Evolutionary conservation across 805 yeast genomes (phyloP), one percentile per base, ranked within the genome.

Genomic region (Ogataea henricii): DNA sequence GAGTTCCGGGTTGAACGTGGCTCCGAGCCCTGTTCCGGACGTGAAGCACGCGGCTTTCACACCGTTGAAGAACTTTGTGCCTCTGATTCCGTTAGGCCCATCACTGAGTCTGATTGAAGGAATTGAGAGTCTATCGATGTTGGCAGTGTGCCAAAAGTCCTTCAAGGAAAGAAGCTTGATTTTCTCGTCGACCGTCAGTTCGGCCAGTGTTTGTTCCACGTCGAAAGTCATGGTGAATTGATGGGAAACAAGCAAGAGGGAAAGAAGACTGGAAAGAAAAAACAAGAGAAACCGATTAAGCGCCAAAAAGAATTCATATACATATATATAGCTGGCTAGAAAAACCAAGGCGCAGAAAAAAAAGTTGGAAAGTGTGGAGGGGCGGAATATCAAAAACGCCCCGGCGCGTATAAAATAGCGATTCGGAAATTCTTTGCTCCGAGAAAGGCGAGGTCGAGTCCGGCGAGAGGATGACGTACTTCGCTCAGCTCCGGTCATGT

Each of bases 31-130:
- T 1, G 80, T 74, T 14, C 79, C 80, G 44, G 76, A 72, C 6
- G 78, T 71, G 58, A 74, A 72, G 51, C 78, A 74, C 45, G 73
- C 74, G 34, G 78, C 66, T 13, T 76, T 76, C 23, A 66, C 63
- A 7, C 71, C 63, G 43, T 71, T 63, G 56, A 73, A 70, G 47
- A 73, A 71, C 17, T 63, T 67, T 36, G 75, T 72, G 6, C 79
- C 79, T 51, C 79, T 63, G 45, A 75, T 61, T 43, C 80, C 80
- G 53, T 76, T 75, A 29, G 79, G 79, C 4, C 79, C 80, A 58
- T 76, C 80, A 23, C 61, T 53, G 16, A 69, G 54, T 45, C 77
- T 58, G 3, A 72, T 40, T 5, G 67, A 57, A 0, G 76, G 76
- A 20, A 73, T 55, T 10, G 57, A 57, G 42, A 72, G 55, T 48